Conservation (phyloP, 73 alveolate genomes). For the Paramecium pentaurelia region DNA sequence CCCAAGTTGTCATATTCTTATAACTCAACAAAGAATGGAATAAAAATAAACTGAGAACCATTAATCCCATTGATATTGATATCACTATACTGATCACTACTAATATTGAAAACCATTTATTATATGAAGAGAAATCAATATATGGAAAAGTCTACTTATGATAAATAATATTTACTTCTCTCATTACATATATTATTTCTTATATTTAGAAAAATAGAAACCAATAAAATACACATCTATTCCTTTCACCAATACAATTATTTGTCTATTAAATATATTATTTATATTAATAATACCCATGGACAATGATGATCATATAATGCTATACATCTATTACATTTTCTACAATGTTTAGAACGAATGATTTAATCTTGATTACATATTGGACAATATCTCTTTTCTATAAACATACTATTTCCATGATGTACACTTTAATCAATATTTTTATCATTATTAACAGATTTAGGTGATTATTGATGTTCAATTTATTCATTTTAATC, state of each 20-base stretch:
- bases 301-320: constrained; percentile 89
- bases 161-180: not conserved
- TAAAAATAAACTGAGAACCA: constrained; percentile 41
- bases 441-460: not conserved
- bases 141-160: not conserved
- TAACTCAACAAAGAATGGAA: constrained; percentile 29
- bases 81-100: not conserved
- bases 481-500: not conserved
- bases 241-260: constrained; percentile 51
- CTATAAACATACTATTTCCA: not conserved
- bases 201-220: constrained; percentile 17
- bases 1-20: constrained; percentile 57
- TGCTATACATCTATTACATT: constrained; percentile 81
- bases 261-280: not conserved
- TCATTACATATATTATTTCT: not conserved
- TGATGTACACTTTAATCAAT: not conserved
- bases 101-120: not conserved
- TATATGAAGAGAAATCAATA: not conserved
- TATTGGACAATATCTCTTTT: not conserved
- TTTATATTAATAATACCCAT: constrained; percentile 54
- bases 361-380: not conserved
- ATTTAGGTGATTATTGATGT: not conserved
- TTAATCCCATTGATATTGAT: not conserved
- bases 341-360: constrained; percentile 71
- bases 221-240: constrained; percentile 57